These are phyloP conservation scores for Boletales sp. DNA, from an alignment of 768 basidiomycete species.

Conservation along the genomic window DNA sequence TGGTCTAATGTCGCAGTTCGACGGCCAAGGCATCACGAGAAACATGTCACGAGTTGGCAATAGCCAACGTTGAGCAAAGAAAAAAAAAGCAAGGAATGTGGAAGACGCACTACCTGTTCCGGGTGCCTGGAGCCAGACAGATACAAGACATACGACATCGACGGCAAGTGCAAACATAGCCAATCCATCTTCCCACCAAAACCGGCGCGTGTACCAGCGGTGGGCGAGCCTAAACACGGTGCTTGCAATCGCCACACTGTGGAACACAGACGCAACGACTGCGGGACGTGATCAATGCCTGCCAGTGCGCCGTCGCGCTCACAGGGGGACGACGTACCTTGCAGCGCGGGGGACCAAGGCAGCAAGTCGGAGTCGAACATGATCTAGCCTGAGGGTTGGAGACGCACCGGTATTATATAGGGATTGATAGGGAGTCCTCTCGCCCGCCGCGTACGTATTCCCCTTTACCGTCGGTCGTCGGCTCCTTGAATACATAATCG, in stretches of 20 bases:
- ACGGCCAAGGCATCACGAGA: neutral
- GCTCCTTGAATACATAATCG: no score
- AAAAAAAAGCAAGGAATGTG: neutral
- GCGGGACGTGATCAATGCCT: neutral
- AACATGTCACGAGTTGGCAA: neutral
- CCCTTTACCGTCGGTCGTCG: no score
- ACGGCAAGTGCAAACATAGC: slow-evolving; percentile 18
- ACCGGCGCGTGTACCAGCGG: slow-evolving; percentile 15
- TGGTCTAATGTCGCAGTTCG: neutral
- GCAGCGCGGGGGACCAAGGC: no score
- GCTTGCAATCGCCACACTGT: slow-evolving; percentile 19
- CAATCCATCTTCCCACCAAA: slow-evolving; percentile 32
- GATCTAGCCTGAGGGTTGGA: no score
- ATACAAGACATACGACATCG: slow-evolving; percentile 14
- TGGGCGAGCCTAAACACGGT: slow-evolving; percentile 23
- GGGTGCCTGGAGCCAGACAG: slow-evolving; percentile 3
- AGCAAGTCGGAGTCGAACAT: no score
- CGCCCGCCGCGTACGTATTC: no score
- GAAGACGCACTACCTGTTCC: neutral
- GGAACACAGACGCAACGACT: slow-evolving; percentile 17
- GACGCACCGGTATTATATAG: no score
- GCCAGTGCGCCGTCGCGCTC: no score
- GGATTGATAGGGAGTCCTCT: no score
- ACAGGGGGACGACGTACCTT: no score
- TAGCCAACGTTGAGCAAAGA: neutral